Base-by-base conservation (phyloP, 108 stramenopile species). In the Skeletonema grethae region DNA sequence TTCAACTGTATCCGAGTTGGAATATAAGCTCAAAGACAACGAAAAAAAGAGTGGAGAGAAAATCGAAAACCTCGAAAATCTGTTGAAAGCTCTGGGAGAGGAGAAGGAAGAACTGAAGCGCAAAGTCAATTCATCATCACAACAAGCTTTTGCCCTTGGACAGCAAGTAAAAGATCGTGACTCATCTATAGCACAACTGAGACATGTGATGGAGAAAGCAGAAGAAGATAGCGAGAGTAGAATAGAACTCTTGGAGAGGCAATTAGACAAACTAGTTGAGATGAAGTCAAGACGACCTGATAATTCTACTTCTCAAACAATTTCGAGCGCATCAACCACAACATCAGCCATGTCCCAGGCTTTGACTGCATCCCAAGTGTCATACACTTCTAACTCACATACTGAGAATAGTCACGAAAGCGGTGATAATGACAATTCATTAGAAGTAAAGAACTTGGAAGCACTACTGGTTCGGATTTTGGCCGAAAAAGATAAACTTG, bases 181-280 rank as follows among this genome's bases (percentile, higher is more conserved):
- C 18, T 16, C 46, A 20, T 18, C 46, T 18, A 48, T 48, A 48
- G 46, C n/a, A 5, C 46, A 48, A 48, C 18, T 48, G 16, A 16
- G 46, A 5, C n/a, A 48, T 48, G 12, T 48, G 46, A 48, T 48
- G 46, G 46, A 48, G n/a, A 48, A 48, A 18, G 15, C 46, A 48
- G 46, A 48, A 48, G 46, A 48, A 18, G 46, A 48, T 18, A 48
- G 46, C 18, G 46, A 16, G 12, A 18, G 46, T 18, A 48, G 46
- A 48, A 48, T 48, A 18, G 46, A 48, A 48, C 46, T 48, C 15
- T 48, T 48, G 18, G 46, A 48, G 46, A 48, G 46, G 16, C 46
- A 48, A 16, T 16, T 48, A 12, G 46, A 48, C 9, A 48, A 48
- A 18, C 46, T 48, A 20, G 18, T 48, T 48, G 46, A 48, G 16